phyloP scores from a whole-genome alignment of 306 rosid genomes.

The Cucurbita ficifolia region DNA sequence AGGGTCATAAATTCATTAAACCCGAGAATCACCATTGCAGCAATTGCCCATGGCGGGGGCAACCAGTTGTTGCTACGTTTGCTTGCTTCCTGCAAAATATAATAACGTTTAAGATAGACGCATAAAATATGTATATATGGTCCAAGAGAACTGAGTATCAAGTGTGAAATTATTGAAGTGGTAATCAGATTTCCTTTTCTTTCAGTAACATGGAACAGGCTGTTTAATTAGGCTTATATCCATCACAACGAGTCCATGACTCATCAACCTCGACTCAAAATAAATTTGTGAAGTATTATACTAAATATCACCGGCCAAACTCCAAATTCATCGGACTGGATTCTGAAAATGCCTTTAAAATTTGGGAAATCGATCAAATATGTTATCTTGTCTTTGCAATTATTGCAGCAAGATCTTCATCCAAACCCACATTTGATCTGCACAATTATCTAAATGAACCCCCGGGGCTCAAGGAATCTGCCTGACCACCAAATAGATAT shows the following conservation, averaged over 20 bases:
- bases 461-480: too few relatives aligned
- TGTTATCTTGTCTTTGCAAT: too few relatives aligned
- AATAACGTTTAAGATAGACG: neutral
- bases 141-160: neutral
- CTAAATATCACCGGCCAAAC: neutral
- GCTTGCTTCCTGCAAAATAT: slow-evolving; percentile 73
- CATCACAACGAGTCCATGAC: neutral
- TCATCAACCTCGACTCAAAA: neutral
- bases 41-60: slow-evolving; percentile 99
- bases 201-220: neutral
- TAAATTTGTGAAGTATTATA: neutral
- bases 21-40: slow-evolving; percentile 64
- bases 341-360: neutral
- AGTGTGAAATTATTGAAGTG: neutral
- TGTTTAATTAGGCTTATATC: neutral
- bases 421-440: too few relatives aligned
- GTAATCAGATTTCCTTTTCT: neutral
- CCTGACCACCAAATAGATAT: too few relatives aligned
- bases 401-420: too few relatives aligned
- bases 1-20: slow-evolving; percentile 96
- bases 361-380: too few relatives aligned
- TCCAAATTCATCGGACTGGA: neutral
- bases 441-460: too few relatives aligned
- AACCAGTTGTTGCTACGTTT: slow-evolving; percentile 91
- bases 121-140: neutral